Percentiles rank a stretch among this genome's conserved stretches.
Evolutionary conservation across 2,329 filamentous ascomycete genomes (phyloP).

Genomic region (Clonostachys rosea): DNA sequence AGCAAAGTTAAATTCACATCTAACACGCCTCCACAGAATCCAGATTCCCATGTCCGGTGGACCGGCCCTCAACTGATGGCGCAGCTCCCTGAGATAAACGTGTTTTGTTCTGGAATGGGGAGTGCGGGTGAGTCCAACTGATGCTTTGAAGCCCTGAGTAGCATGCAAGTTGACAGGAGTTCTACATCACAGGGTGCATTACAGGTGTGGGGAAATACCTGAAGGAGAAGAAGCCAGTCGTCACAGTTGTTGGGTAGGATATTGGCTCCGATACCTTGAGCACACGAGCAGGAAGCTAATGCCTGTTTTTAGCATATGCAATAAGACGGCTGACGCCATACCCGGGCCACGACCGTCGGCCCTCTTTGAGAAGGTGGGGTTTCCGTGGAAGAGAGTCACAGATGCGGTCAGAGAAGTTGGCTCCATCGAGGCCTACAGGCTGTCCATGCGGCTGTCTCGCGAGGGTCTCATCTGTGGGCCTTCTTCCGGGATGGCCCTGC

Average conservation of each 20-base stretch:
- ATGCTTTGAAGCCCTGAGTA: too few species aligned
- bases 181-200: background rate
- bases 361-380: constrained; percentile 22
- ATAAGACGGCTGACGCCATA: constrained; percentile 15
- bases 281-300: background rate
- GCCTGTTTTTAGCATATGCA: background rate
- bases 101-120: constrained; percentile 52
- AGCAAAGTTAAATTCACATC: too few species aligned
- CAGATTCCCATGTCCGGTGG: constrained; percentile 50
- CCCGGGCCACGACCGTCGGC: background rate
- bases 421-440: constrained; percentile 44
- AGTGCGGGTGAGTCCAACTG: constrained; percentile 35
- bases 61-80: constrained; percentile 52
- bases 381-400: constrained; percentile 52
- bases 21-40: constrained; percentile 28
- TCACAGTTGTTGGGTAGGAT: constrained; percentile 2
- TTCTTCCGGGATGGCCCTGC: constrained; percentile 54
- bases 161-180: too few species aligned
- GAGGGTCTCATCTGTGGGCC: constrained; percentile 56
- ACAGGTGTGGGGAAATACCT: background rate
- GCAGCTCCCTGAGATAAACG: constrained; percentile 49
- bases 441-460: constrained; percentile 48
- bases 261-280: too few species aligned
- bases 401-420: constrained; percentile 52
- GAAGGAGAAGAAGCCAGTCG: constrained; percentile 17